Percentiles rank a stretch among this genome's conserved stretches.
These are phyloP conservation scores for Microthlaspi erraticum DNA, from an alignment of 345 rosid species.

Conservation along the genomic window DNA sequence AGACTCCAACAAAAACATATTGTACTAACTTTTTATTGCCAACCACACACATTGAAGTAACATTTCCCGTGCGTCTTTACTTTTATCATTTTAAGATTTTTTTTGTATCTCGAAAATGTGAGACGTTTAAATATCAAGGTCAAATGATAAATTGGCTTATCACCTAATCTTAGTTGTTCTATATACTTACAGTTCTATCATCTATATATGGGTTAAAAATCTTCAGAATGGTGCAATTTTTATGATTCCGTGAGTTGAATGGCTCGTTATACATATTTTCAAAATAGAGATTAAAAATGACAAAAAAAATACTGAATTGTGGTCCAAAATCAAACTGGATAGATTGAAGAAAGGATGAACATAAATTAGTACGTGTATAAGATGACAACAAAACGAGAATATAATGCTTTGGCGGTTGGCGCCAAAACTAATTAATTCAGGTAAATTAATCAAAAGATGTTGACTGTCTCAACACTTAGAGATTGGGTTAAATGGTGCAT, in stretches of 20 bases:
- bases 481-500: conserved; percentile 27
- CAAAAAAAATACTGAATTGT: background rate
- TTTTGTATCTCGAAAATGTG: background rate
- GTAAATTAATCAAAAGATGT: conserved; percentile 31
- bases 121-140: conserved; percentile 5
- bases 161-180: background rate
- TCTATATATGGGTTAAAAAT: background rate
- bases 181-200: background rate
- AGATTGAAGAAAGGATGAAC: background rate
- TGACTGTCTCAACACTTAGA: conserved; percentile 38
- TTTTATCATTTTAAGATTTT: background rate
- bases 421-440: conserved; percentile 21
- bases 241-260: conserved; percentile 10
- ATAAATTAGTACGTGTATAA: background rate
- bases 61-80: background rate
- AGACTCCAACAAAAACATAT: background rate
- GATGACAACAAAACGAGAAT: conserved; percentile 18
- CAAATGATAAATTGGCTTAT: conserved; percentile 3
- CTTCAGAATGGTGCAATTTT: conserved; percentile 1
- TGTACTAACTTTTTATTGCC: too few relatives aligned
- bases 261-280: background rate
- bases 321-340: background rate
- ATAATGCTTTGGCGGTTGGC: conserved; percentile 11
- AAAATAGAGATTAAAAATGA: background rate
- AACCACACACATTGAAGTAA: background rate